Evolutionary conservation across 306 rosid genomes (phyloP).

Genomic region (Potentilla sterilis): DNA sequence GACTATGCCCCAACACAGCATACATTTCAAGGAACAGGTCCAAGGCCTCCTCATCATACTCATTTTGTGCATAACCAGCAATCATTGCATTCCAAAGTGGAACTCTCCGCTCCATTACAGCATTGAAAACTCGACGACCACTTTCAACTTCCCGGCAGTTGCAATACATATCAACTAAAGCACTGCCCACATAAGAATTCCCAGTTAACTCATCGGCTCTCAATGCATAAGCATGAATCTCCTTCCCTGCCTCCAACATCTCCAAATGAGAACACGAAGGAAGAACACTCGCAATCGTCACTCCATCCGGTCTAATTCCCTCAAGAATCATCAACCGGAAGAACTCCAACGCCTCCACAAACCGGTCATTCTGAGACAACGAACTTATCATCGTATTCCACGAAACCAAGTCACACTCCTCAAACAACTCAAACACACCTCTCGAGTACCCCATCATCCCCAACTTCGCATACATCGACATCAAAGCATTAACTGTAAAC

Average conservation of each 20-base stretch:
- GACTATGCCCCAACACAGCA: conserved; percentile 32
- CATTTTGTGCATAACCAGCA: conserved; percentile 68
- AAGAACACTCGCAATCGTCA: conserved; percentile 70
- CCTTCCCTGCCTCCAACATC: conserved; percentile 55
- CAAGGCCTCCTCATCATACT: conserved; percentile 57
- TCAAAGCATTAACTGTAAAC: conserved; percentile 68
- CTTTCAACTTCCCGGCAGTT: conserved; percentile 53
- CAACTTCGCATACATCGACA: conserved; percentile 70
- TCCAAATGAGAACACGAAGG: conserved; percentile 86
- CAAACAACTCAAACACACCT: conserved; percentile 60
- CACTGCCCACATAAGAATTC: conserved; percentile 71
- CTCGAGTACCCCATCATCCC: conserved; percentile 52
- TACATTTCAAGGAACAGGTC: conserved; percentile 61
- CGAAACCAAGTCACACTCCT: conserved; percentile 63
- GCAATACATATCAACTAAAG: conserved; percentile 87
- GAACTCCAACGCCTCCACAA: conserved; percentile 53
- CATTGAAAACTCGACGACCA: conserved; percentile 59
- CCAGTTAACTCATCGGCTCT: conserved; percentile 43
- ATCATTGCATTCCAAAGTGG: conserved; percentile 83
- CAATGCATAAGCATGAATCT: conserved; percentile 65
- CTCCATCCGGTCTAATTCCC: conserved; percentile 65
- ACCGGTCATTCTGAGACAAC: conserved; percentile 63
- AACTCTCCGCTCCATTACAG: conserved; percentile 35
- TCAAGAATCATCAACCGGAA: conserved; percentile 45
- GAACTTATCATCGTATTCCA: conserved; percentile 83